Evolutionary conservation across 2,329 filamentous ascomycete species (phyloP).

Genomic region (Epichloe coenophiala): DNA sequence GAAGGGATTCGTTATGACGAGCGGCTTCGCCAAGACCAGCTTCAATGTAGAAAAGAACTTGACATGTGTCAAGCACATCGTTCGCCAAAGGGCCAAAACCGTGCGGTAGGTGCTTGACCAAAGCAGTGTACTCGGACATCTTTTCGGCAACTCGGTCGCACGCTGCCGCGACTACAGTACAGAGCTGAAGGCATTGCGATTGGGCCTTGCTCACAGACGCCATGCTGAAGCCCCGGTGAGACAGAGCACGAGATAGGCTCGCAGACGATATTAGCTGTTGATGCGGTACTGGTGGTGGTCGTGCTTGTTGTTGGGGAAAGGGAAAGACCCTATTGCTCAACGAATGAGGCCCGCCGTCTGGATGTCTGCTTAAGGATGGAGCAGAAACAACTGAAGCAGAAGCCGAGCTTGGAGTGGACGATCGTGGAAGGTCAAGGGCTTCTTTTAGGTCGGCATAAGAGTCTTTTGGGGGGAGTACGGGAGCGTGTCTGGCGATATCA

Average conservation of each 20-base stretch:
- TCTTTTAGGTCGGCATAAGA: constrained; percentile 5
- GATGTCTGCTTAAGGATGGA: not conserved
- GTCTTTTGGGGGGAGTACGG: constrained; percentile 2
- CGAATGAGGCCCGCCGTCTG: constrained; percentile 3
- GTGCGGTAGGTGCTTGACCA: constrained; percentile 37
- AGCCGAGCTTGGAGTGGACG: constrained; percentile 3
- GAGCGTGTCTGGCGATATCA: not conserved
- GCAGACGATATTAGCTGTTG: not conserved
- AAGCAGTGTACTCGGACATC: constrained; percentile 50
- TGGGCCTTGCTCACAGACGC: constrained; percentile 15
- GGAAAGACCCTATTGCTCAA: not conserved
- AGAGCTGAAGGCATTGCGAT: constrained; percentile 27
- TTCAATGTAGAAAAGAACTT: constrained; percentile 55
- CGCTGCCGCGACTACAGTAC: constrained; percentile 42
- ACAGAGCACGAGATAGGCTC: not conserved
- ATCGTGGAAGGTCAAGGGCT: constrained; percentile 4
- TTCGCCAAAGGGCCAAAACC: constrained; percentile 47
- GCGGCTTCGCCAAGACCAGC: constrained; percentile 45
- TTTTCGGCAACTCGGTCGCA: constrained; percentile 52
- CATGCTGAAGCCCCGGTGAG: constrained; percentile 7
- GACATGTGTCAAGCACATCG: constrained; percentile 54
- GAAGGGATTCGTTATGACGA: constrained; percentile 37
- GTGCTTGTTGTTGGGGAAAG: not conserved
- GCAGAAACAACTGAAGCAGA: constrained; percentile 3
- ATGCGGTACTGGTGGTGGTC: not conserved